These are phyloP conservation scores for Paramecium pentaurelia DNA, from an alignment of 73 alveolate genomes.

Conservation along the genomic window DNA sequence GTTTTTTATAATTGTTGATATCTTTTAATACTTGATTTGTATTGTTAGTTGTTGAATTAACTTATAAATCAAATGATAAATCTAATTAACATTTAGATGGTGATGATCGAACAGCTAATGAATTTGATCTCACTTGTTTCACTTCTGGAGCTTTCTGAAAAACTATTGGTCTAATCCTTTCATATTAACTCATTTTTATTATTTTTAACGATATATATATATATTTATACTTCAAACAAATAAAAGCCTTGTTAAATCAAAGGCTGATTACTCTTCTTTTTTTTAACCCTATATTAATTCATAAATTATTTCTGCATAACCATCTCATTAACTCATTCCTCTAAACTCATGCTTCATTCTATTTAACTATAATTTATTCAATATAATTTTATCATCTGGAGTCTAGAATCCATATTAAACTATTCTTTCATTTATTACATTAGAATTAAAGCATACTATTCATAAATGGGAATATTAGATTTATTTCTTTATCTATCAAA, in stretches of 20 bases:
- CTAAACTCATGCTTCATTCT: slow-evolving; percentile 14
- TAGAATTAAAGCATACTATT: neutral
- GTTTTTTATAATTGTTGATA: neutral
- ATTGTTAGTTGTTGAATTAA: neutral
- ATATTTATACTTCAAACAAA: neutral
- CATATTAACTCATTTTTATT: neutral
- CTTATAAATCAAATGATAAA: neutral
- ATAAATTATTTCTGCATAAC: neutral
- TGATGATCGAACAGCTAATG: slow-evolving; percentile 36
- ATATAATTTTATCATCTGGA: neutral
- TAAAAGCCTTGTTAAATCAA: neutral
- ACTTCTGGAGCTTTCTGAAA: slow-evolving; percentile 29
- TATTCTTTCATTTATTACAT: neutral
- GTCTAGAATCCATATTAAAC: neutral
- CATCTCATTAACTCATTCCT: slow-evolving; percentile 23
- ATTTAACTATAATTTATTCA: neutral
- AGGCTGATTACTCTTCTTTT: neutral
- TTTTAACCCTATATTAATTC: neutral
- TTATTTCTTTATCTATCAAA: neutral
- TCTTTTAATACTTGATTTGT: neutral
- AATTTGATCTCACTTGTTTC: slow-evolving; percentile 7
- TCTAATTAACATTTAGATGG: neutral
- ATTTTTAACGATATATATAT: neutral
- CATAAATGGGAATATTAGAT: neutral
- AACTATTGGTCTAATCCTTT: slow-evolving; percentile 24